Conservation (phyloP, 2,329 filamentous ascomycete species). For the Xylaria digitata region DNA sequence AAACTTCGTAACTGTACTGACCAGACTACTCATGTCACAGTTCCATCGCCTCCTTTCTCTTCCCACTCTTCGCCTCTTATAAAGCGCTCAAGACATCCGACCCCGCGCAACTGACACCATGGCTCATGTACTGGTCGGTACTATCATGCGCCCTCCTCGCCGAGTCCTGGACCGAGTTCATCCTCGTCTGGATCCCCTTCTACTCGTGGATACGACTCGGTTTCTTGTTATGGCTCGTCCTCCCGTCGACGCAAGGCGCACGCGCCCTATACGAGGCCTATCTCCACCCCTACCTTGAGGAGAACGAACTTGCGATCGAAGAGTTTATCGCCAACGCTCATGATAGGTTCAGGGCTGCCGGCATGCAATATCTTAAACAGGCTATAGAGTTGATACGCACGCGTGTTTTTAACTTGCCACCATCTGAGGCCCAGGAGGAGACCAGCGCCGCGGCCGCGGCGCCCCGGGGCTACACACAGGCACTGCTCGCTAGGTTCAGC, state of each 20-base stretch:
- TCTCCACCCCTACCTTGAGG: slow-evolving; percentile 86
- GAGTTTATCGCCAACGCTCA: slow-evolving; percentile 86
- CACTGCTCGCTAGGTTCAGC: slow-evolving; percentile 85
- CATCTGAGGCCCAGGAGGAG: slow-evolving; percentile 57
- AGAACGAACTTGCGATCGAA: slow-evolving; percentile 91
- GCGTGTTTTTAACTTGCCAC: slow-evolving; percentile 81
- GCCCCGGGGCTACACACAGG: slow-evolving; percentile 77
- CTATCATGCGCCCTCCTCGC: slow-evolving; percentile 82
- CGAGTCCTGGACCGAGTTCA: slow-evolving; percentile 89
- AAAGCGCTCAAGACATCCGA: slow-evolving; percentile 95
- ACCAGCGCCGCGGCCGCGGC: slow-evolving; percentile 57
- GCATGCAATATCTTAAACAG: slow-evolving; percentile 78
- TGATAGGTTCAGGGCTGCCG: slow-evolving; percentile 79
- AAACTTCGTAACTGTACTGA: slow-evolving; percentile 21
- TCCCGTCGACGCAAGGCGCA: slow-evolving; percentile 97
- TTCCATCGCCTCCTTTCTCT: slow-evolving; percentile 87
- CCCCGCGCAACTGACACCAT: slow-evolving; percentile 89
- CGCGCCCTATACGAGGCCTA: slow-evolving; percentile 85
- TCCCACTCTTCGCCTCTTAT: slow-evolving; percentile 96
- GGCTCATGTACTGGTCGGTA: slow-evolving; percentile 99
- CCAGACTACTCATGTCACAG: slow-evolving; percentile 57
- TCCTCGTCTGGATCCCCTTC: slow-evolving; percentile 91
- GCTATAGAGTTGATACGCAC: slow-evolving; percentile 78
- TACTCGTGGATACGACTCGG: slow-evolving; percentile 90
- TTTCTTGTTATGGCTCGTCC: slow-evolving; percentile 91